phyloP scores from a whole-genome alignment of 2,329 filamentous ascomycete species.

The Fusarium goolgardi region DNA sequence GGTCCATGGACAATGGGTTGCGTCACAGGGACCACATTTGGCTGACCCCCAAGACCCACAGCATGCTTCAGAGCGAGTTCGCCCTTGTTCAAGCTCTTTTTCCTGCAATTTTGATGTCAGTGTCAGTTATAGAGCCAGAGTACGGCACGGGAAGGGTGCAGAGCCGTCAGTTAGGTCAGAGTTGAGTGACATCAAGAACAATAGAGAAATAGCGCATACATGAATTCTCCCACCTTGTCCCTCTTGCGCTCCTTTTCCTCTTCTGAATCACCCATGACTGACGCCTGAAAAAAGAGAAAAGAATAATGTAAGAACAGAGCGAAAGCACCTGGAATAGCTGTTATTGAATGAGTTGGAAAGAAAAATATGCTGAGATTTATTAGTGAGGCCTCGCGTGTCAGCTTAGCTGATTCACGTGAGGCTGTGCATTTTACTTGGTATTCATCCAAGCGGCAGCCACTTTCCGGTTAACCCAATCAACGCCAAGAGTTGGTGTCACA shows the following conservation, averaged over 20 bases:
- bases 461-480: constrained; percentile 23
- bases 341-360: not conserved
- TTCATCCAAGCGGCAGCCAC: not conserved
- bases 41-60: constrained; percentile 48
- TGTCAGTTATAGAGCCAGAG: constrained; percentile 4
- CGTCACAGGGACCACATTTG: constrained; percentile 50
- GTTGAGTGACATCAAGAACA: not conserved
- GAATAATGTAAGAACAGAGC: not conserved
- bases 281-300: not conserved
- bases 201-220: constrained; percentile 48
- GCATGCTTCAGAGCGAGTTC: constrained; percentile 54
- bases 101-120: constrained; percentile 36
- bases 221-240: constrained; percentile 50
- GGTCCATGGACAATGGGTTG: constrained; percentile 48
- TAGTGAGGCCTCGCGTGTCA: constrained; percentile 21
- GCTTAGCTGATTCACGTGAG: constrained; percentile 29
- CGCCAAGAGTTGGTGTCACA: not conserved
- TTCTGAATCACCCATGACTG: constrained; percentile 23
- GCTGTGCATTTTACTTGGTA: constrained; percentile 17
- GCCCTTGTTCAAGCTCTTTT: constrained; percentile 51
- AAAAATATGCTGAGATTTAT: not conserved
- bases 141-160: not conserved
- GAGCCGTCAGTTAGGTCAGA: not conserved
- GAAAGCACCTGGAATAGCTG: too few species aligned
- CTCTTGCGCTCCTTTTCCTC: constrained; percentile 46